Base-by-base conservation (phyloP, 2,329 filamentous ascomycete species). In the Ilyonectria robusta region DNA sequence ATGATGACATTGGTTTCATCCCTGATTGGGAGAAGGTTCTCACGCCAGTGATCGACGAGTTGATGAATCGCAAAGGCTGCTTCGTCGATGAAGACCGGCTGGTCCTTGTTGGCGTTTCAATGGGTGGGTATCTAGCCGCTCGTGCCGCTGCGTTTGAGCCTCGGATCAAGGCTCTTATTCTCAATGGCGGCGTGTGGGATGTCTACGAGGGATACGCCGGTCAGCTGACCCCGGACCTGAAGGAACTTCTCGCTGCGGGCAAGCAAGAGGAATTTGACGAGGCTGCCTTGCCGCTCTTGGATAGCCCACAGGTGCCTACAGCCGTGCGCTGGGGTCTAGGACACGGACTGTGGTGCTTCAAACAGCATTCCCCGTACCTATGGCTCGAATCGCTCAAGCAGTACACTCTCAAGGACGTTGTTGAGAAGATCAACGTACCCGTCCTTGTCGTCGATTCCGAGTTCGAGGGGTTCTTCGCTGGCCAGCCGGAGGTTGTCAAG, bases 311-410 rank as follows among this genome's bases (percentile, higher is more conserved):
- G 2, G 23, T 51, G 1, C 42, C 71, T 7, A 74, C 77, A 0
- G 50, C 29, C 15, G 47, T 72, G 7, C 70, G 71, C 21, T 81
- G 79, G 79, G 76, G 70, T 40, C 48, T 80, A 6, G 68, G 74
- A 1, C 77, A 81, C 33, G 79, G 75, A 2, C 67, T 80, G 1
- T 80, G 79, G 78, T 70, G 71, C 1, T 81, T 80, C 60, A 71
- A 79, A 19, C 44, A 72, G 15, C 50, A 70, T 73, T 75, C 68
- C 10, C 78, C 74, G 1, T 80, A 72, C 55, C 70, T 76, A 2
- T 79, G 74, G 55, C 56, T 80, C 33, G 59, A 67, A 4, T 15
- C 50, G 29, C 4, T 31, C 0, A 40, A 75, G 13, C 2, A 55
- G 1, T 76, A 69, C 35, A 72, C 64, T 1, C 51, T 76, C 1